Base-by-base conservation (phyloP, 1,139 yeast genomes). In the Sugiyamaella japonica region DNA sequence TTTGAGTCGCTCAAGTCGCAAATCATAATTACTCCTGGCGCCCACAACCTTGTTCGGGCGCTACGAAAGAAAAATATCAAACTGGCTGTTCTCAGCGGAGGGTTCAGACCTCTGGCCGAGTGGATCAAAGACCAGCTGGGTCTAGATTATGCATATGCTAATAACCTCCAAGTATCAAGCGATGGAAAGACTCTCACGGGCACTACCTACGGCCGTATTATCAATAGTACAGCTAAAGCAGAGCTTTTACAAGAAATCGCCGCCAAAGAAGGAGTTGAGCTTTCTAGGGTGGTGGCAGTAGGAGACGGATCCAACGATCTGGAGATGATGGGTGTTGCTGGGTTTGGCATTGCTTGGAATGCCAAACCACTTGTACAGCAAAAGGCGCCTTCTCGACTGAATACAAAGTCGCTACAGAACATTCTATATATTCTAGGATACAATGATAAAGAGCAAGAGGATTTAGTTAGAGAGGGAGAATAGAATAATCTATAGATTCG, bases 221-320 rank as follows among this genome's bases (percentile, higher is more conserved):
- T 95, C 28, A 95, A 95, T 71, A 97, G 96, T 12, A 80, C 80
- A 36, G 83, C 79, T 63, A 95, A 95, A 71, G 96, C 96, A 0
- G 80, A 82, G 53, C 77, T 93, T 20, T 74, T 93, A 52, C 71
- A 77, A 48, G 80, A 82, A 63, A 82, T 93, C 43, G 95, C 97
- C 1, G 62, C 69, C 2, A 79, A 78, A 54, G 89, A 88, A 61
- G 71, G 72, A 3, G 78, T 91, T 32, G 82, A 81, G 28, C 73
- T 86, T 3, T 72, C 70, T 42, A 69, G 78, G 15, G 71, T 66
- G 0, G 85, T 89, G 49, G 98, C 98, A 40, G 89, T 95, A 38
- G 99, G 99, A 31, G 99, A 95, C 69, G 99, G 99, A 32, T 96
- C 98, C 25, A 95, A 95, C 66, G 99, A 95, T 71, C 76, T 95